Percentiles rank a stretch among this genome's conserved stretches.
Conservation (phyloP, 2,329 filamentous ascomycete genomes). For the Leptographium lundbergii region DNA sequence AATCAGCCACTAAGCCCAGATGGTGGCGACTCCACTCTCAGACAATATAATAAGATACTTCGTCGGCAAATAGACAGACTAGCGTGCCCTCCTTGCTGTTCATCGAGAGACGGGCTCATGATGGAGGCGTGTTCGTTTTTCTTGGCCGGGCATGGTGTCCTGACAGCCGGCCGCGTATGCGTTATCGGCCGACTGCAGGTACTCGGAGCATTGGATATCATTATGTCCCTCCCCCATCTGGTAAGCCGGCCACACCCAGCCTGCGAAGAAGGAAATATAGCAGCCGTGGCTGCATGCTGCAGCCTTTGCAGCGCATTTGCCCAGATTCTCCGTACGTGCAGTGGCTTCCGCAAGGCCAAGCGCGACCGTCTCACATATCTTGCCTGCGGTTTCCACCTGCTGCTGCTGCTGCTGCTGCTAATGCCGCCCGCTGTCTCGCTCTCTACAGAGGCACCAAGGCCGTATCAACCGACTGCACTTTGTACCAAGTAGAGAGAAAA, state of each 20-base stretch:
- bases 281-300: not conserved
- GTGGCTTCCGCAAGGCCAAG: not conserved
- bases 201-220: not conserved
- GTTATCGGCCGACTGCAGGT: not conserved
- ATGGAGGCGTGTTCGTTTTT: not conserved
- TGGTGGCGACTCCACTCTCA: not conserved
- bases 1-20: not conserved
- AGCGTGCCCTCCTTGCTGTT: not conserved
- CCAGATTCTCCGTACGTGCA: not conserved
- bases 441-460: not conserved
- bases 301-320: not conserved
- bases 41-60: not conserved
- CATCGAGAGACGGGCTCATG: not conserved
- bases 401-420: not conserved
- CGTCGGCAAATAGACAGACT: not conserved
- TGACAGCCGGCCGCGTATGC: not conserved
- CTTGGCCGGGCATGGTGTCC: not conserved
- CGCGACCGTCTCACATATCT: not conserved
- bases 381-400: not conserved
- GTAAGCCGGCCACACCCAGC: not conserved
- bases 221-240: no score
- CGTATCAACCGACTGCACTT: not conserved
- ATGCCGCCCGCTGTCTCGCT: not conserved
- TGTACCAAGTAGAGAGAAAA: no score
- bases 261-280: not conserved